Evolutionary conservation across 2,329 filamentous ascomycete genomes (phyloP), one percentile per base, ranked within the genome.

Genomic region (Orbilia blumenaviensis): DNA sequence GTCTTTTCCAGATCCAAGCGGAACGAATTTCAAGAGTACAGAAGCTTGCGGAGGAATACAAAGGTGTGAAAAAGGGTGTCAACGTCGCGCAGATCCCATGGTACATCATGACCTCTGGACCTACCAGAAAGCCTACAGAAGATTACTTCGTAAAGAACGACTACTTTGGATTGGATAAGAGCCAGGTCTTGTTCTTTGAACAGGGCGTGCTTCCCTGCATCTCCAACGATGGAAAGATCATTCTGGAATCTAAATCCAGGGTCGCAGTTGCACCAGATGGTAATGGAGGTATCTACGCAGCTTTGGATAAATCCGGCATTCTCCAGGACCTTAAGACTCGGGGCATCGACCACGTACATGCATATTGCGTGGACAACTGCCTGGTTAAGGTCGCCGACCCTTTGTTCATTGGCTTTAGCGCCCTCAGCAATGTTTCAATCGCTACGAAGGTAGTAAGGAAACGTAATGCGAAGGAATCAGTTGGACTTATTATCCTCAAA

Each of bases 91-190:
- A 91, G 32, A 90, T 98, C 44, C 95, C 95, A 10, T 99, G 95
- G 95, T 99, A 99, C 85, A 93, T 99, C 84, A 99, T 99, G 95
- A 99, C 95, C 81, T 97, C 93, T 81, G 95, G 95, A 3, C 95
- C 95, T 50, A 99, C 95, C 6, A 89, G 94, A 79, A 89, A 89
- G 77, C 92, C 94, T 42, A 99, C 95, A n/a, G 92, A 97, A 86
- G 86, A 91, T 77, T 99, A 95, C 86, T 98, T 99, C 84, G 85
- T 91, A 82, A 87, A 96, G 84, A 87, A 98, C 86, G 88, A 89
- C 71, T 98, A 93, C 86, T 99, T 99, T 83, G 95, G 95, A 4
- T 85, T 99, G 75, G 87, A 90, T 79, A 88, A 92, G 84, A 89
- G 91, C 83, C 95, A 99, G 61, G 73, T 77, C 7, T 32, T 91